Conservation (phyloP, 192 early-diverging fungal genomes). For the Gryganskiella cystojenkinii region DNA sequence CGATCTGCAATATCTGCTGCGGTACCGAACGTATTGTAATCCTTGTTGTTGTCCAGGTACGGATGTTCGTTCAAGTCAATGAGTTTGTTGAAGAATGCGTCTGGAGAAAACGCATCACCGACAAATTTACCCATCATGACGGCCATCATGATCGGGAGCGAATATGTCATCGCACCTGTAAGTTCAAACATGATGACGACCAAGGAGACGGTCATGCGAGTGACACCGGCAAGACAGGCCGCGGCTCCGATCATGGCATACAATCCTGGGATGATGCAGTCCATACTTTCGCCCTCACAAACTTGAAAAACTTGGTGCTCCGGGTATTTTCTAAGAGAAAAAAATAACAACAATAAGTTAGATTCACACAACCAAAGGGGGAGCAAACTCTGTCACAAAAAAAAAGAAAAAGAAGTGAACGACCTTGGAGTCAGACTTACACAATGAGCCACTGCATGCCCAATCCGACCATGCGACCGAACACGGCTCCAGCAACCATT, state of each 20-base stretch:
- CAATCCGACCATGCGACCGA: constrained; percentile 93
- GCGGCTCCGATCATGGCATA: constrained; percentile 91
- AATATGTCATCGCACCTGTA: constrained; percentile 95
- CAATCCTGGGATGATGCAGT: constrained; percentile 82
- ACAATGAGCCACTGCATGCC: constrained; percentile 72
- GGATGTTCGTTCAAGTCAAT: constrained; percentile 79
- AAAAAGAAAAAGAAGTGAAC: not conserved
- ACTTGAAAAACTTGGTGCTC: constrained; percentile 71
- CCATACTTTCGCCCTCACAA: constrained; percentile 47
- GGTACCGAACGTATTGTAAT: constrained; percentile 72
- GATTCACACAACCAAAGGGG: constrained; percentile 55
- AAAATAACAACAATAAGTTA: no score
- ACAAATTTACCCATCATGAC: constrained; percentile 64
- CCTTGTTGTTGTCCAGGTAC: constrained; percentile 80
- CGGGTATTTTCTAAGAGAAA: constrained; percentile 51
- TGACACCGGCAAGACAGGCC: constrained; percentile 80
- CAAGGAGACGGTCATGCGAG: constrained; percentile 89
- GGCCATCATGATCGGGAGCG: constrained; percentile 91
- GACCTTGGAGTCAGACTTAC: no score
- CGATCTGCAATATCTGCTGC: constrained; percentile 72
- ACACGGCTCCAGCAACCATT: constrained; percentile 89
- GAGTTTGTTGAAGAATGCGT: constrained; percentile 57
- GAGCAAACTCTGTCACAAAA: not conserved
- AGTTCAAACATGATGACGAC: constrained; percentile 99
- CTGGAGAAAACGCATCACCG: constrained; percentile 48